Conservation (phyloP, 345 rosid genomes). For the Isatis tinctoria region DNA sequence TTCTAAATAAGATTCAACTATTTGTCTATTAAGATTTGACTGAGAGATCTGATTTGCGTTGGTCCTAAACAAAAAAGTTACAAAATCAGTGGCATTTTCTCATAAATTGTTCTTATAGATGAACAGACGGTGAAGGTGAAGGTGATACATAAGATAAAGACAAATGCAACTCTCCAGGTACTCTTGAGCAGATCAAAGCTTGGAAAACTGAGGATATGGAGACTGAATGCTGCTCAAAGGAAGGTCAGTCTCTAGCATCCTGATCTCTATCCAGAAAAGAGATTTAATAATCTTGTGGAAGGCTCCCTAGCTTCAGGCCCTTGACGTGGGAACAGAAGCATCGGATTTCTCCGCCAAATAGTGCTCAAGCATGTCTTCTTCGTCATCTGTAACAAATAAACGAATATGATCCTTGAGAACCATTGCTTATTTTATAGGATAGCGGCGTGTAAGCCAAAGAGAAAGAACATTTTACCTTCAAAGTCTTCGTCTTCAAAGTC, state of each 20-base stretch:
- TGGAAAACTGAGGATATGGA: slow-evolving; percentile 17
- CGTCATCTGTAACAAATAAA: slow-evolving; percentile 54
- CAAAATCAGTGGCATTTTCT: slow-evolving; percentile 11
- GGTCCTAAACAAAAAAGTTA: slow-evolving; percentile 17
- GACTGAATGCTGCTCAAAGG: slow-evolving; percentile 9
- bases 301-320: slow-evolving; percentile 37
- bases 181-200: slow-evolving; percentile 24
- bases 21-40: neutral
- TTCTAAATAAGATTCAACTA: neutral
- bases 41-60: neutral
- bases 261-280: slow-evolving; percentile 19
- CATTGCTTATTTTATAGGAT: neutral
- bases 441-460: neutral
- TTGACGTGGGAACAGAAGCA: slow-evolving; percentile 51
- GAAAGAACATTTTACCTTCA: slow-evolving; percentile 53
- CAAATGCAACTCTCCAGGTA: slow-evolving; percentile 7
- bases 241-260: slow-evolving; percentile 9
- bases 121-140: neutral
- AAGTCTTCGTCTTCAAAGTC: slow-evolving; percentile 91
- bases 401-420: neutral
- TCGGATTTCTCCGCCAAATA: slow-evolving; percentile 88
- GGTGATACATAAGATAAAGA: neutral
- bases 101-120: slow-evolving; percentile 1
- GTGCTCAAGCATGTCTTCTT: slow-evolving; percentile 94
- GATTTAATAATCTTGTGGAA: neutral